These are phyloP conservation scores for Gossypium gossypioides DNA, from an alignment of 441 rosid genomes.

Conservation along the genomic window DNA sequence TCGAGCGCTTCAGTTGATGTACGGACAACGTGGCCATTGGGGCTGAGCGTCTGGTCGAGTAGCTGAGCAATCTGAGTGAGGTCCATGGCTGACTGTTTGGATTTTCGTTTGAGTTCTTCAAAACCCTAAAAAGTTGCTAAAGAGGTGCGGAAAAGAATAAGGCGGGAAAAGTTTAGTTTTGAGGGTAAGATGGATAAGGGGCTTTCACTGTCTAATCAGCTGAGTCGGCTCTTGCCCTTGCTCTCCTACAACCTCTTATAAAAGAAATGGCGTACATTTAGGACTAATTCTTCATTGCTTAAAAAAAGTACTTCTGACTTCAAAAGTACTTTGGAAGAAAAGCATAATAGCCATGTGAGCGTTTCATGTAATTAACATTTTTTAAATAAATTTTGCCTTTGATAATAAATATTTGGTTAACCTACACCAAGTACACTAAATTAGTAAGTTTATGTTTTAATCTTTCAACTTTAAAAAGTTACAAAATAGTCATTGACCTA, in stretches of 20 bases:
- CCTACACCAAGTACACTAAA: no score
- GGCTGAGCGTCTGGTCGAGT: constrained; percentile 52
- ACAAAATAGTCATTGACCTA: no score
- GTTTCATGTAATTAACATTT: no score
- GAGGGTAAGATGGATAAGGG: background rate
- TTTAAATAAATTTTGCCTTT: no score
- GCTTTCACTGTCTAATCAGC: background rate
- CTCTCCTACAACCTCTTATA: background rate
- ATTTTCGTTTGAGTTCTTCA: no score
- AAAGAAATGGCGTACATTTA: background rate
- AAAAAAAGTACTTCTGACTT: no score
- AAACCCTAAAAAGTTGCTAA: constrained; percentile 5
- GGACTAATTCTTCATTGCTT: no score
- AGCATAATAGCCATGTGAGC: no score
- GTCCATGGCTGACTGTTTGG: constrained; percentile 25
- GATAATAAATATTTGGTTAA: no score
- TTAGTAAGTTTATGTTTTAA: no score
- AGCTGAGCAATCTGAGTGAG: constrained; percentile 35
- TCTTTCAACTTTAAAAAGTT: no score
- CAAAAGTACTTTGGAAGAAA: no score
- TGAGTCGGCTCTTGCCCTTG: background rate
- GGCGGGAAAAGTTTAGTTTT: constrained; percentile 10
- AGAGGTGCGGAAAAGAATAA: constrained; percentile 3
- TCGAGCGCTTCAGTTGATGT: constrained; percentile 59
- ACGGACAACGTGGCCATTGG: constrained; percentile 41